Evolutionary conservation across 331 rosid genomes (phyloP), one percentile per base, ranked within the genome.

Genomic region (Prunus yedoensis): DNA sequence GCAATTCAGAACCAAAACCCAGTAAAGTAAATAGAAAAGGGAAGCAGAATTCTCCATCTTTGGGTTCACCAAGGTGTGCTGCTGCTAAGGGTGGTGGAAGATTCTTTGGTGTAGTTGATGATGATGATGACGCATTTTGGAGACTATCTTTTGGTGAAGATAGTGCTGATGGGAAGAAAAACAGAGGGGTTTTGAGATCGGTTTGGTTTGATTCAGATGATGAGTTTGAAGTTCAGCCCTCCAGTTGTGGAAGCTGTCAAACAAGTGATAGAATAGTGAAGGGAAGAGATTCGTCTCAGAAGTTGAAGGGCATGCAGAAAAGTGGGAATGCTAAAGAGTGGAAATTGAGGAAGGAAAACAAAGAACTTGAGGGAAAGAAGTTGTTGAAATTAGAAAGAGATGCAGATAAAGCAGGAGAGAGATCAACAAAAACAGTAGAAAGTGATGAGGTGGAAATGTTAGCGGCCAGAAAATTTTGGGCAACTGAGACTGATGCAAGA

Each of bases 61-160:
- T 73, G 47, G 52, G 71, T 73, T 81, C 89, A 18, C 75, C 88
- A 35, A 73, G 66, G 79, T 35, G 60, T 68, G 71, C 71, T 75
- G 30, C 59, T 75, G 30, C 59, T 69, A 67, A 57, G 17, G 78
- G 68, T 46, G 85, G 68, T 63, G 87, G 83, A 3, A 75, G 88
- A 69, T 90, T 92, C 68, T 69, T 87, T 73, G 87, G 80, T 56
- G 5, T 10, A 12, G 76, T 79, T 30, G 89, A 86, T 66, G 84
- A 60, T 68, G 85, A 59, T 61, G 81, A 72, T 21, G 91, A 89
- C 18, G 81, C 87, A 41, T 92, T 84, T 79, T 90, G 97, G 97
- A 94, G 97, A 77, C 83, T 90, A 2, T 89, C 97, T 17, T 94
- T 94, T 76, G 78, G 96, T 41, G 91, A 81, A 75, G 87, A 89